Percentiles rank a stretch among this genome's conserved stretches.
These are phyloP conservation scores for Phytophthora brassicae DNA, from an alignment of 352 stramenopile species.

Conservation along the genomic window DNA sequence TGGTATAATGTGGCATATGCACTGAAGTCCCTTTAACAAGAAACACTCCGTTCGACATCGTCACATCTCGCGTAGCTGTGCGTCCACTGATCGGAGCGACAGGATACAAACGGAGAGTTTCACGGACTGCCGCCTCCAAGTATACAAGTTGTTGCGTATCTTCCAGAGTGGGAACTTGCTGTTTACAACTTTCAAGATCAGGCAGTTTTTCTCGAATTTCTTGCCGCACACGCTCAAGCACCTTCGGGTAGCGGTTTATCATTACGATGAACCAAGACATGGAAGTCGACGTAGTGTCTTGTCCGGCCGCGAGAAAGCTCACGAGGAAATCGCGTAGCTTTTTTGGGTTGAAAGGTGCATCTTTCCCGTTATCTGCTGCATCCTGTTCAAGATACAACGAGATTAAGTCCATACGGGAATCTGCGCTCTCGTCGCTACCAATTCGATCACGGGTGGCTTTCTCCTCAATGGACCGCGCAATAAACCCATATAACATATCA, in stretches of 20 bases:
- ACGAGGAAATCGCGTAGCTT: slow-evolving; percentile 77
- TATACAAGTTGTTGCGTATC: slow-evolving; percentile 45
- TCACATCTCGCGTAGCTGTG: slow-evolving; percentile 46
- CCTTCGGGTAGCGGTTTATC: slow-evolving; percentile 49
- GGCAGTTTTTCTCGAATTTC: slow-evolving; percentile 46
- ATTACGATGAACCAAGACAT: slow-evolving; percentile 72
- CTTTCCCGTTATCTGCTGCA: slow-evolving; percentile 18
- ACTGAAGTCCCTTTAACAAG: slow-evolving; percentile 40
- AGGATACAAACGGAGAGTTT: slow-evolving; percentile 59
- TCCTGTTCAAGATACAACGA: slow-evolving; percentile 46
- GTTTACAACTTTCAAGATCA: slow-evolving; percentile 32
- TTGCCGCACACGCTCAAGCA: slow-evolving; percentile 32
- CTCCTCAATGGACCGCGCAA: slow-evolving; percentile 19
- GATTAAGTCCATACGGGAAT: slow-evolving; percentile 34
- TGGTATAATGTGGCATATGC: slow-evolving; percentile 44
- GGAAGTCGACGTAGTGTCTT: slow-evolving; percentile 62
- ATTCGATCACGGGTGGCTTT: not conserved
- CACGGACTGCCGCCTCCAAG: slow-evolving; percentile 45
- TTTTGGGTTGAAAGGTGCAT: slow-evolving; percentile 19
- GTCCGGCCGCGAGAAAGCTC: slow-evolving; percentile 62
- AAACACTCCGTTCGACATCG: slow-evolving; percentile 50
- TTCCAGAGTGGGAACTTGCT: slow-evolving; percentile 24
- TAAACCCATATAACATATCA: slow-evolving; percentile 18
- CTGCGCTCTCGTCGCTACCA: slow-evolving; percentile 1
- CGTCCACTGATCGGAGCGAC: slow-evolving; percentile 53